Conservation (phyloP, 75 land plant species). For the Pinus tabuliformis region DNA sequence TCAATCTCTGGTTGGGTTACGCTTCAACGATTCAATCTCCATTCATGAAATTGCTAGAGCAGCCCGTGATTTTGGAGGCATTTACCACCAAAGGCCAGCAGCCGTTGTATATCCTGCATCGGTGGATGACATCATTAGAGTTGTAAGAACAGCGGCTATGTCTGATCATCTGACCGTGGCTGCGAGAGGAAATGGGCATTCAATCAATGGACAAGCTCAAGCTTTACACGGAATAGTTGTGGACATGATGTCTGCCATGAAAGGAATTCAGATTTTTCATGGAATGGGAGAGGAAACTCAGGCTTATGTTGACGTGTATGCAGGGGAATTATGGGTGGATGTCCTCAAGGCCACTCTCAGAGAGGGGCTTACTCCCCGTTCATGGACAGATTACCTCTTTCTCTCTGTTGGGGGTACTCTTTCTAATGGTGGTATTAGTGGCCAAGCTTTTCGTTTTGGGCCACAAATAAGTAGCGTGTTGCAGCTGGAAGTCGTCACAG, state of each 20-base stretch:
- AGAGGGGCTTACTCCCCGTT: conserved; percentile 43
- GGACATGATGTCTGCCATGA: conserved; percentile 19
- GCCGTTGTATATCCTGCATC: conserved; percentile 31
- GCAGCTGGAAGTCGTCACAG: conserved; percentile 49
- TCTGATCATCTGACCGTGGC: conserved; percentile 18
- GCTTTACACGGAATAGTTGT: conserved; percentile 51
- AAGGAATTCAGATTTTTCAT: conserved; percentile 13
- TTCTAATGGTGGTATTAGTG: conserved; percentile 50
- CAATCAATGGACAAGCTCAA: conserved; percentile 56
- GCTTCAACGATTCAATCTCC: background rate
- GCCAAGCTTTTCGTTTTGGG: conserved; percentile 43
- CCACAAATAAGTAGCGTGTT: conserved; percentile 40
- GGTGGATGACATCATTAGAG: conserved; percentile 16
- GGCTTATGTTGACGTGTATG: conserved; percentile 45
- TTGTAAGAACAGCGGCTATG: conserved; percentile 18
- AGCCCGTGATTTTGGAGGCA: conserved; percentile 21
- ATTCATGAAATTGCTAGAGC: background rate
- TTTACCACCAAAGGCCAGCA: conserved; percentile 19
- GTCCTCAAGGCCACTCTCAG: conserved; percentile 42
- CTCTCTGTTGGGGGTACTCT: conserved; percentile 59
- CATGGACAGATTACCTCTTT: conserved; percentile 45
- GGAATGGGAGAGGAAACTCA: background rate
- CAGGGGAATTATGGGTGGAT: conserved; percentile 83
- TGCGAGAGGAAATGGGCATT: conserved; percentile 44
- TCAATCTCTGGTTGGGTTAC: background rate